Evolutionary conservation across 208 protist species (phyloP), one percentile per base, ranked within the genome.

Genomic region (Leishmania major): DNA sequence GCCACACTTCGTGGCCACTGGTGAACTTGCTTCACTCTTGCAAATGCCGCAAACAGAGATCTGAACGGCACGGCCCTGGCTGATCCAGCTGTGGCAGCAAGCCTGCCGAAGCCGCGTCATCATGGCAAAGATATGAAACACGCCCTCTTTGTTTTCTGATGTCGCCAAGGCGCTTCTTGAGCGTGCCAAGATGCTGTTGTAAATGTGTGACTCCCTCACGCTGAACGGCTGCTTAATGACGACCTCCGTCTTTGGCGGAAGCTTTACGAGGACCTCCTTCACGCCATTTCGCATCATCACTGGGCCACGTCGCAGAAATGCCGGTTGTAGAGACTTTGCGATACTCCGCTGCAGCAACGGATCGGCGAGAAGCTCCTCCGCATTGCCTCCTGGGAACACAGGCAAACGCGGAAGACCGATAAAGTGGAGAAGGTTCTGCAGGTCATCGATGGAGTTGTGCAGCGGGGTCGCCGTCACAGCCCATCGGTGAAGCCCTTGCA

Each of bases 391-490:
- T 25, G 92, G 91, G 55, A 96, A 77, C 17, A 98, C 84, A 47
- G 95, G 95, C 25, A 98, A 87, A 57, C 85, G 85, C 17, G 95
- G 92, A 31, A 95, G 79, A 19, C 94, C 90, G 25, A 96, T 87
- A 74, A 98, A 98, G 69, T 93, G 85, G 45, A 98, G 89, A 22
- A 98, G 77, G 77, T 96, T 97, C 75, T 98, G 96, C 47, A 99
- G 88, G 71, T 99, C 98, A 40, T 98, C 93, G 43, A 98, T 92
- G 40, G 90, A 90, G 84, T 99, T 99, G 84, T 99, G 97, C 70
- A 98, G 88, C 71, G 98, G 98, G 51, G 98, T 99, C 47, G 96
- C 98, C 0, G 96, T 98, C 10, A 99, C 90, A 15, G 94, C 97
- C 97, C 98, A 99, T 17, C 94, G 80, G 75, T 97, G 90, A 37